phyloP scores from a whole-genome alignment of 2,329 filamentous ascomycete species.

The Alternaria rosae region DNA sequence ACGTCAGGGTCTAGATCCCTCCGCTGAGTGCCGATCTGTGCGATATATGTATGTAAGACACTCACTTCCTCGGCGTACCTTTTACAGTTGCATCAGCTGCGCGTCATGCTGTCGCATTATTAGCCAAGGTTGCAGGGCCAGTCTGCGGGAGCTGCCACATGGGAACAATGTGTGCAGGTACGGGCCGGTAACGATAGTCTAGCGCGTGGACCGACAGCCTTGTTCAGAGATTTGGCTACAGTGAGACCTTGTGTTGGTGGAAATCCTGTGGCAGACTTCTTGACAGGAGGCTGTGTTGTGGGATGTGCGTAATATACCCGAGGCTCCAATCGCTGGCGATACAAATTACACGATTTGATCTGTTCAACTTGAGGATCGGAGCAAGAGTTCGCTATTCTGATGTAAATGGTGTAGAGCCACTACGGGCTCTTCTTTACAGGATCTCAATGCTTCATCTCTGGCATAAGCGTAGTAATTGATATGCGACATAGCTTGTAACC shows the following conservation, averaged over 20 bases:
- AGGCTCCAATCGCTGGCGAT: neutral
- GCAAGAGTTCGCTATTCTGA: neutral
- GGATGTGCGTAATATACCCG: neutral
- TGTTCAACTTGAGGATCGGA: neutral
- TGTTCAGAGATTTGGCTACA: neutral
- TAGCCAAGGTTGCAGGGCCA: neutral
- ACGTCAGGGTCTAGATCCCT: neutral
- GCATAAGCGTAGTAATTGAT: neutral
- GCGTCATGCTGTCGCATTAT: neutral
- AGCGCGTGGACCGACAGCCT: neutral
- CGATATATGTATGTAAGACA: neutral
- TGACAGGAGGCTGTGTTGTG: neutral
- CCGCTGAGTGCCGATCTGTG: conserved; percentile 1
- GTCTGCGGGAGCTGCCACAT: neutral
- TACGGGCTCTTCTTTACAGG: neutral
- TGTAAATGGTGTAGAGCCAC: neutral
- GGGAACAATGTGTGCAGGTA: neutral
- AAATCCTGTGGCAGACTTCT: neutral
- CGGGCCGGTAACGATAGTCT: neutral
- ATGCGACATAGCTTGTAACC: neutral
- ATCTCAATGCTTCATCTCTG: neutral
- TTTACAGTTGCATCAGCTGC: neutral
- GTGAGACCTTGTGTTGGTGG: neutral
- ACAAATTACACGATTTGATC: neutral
- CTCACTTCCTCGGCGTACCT: neutral